A percentile compares a stretch with the other conserved stretches of the same genome.
Evolutionary conservation across 1,139 yeast genomes (phyloP).

Genomic region (Hemisphaericaspora subhashii): DNA sequence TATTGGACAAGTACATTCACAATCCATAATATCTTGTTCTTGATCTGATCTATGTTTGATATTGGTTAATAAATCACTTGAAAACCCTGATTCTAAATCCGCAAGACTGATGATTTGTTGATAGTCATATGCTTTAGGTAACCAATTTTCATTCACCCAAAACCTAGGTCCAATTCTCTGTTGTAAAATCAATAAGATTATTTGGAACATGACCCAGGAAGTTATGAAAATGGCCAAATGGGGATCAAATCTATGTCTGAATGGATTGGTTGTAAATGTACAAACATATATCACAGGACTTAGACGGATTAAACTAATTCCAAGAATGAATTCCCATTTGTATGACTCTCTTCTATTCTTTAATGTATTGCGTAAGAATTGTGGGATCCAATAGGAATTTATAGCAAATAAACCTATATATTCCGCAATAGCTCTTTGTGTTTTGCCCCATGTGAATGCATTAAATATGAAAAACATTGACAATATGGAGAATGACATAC

Average conservation of each 20-base stretch:
- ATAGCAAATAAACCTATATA: slow-evolving; percentile 48
- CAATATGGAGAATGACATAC: slow-evolving; percentile 58
- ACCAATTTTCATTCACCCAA: slow-evolving; percentile 71
- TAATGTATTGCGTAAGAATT: slow-evolving; percentile 73
- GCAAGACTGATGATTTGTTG: slow-evolving; percentile 62
- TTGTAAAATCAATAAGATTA: slow-evolving; percentile 59
- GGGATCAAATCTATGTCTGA: slow-evolving; percentile 57
- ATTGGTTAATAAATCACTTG: slow-evolving; percentile 35
- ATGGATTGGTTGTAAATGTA: slow-evolving; percentile 42
- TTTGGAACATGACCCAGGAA: slow-evolving; percentile 59
- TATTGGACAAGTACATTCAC: slow-evolving; percentile 72
- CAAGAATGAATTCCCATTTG: slow-evolving; percentile 68
- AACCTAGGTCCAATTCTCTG: slow-evolving; percentile 74
- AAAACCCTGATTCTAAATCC: slow-evolving; percentile 63
- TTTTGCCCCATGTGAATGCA: slow-evolving; percentile 64
- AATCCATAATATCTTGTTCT: slow-evolving; percentile 25
- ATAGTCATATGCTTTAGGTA: slow-evolving; percentile 81
- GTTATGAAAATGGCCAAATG: slow-evolving; percentile 43
- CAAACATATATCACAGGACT: slow-evolving; percentile 67
- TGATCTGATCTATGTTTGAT: slow-evolving; percentile 24
- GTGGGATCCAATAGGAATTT: slow-evolving; percentile 90
- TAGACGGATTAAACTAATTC: slow-evolving; percentile 62
- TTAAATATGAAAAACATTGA: slow-evolving; percentile 59
- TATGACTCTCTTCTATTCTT: slow-evolving; percentile 71
- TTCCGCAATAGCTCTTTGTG: slow-evolving; percentile 58